phyloP scores from a whole-genome alignment of 805 yeast genomes.

The Candida tibetensis region DNA sequence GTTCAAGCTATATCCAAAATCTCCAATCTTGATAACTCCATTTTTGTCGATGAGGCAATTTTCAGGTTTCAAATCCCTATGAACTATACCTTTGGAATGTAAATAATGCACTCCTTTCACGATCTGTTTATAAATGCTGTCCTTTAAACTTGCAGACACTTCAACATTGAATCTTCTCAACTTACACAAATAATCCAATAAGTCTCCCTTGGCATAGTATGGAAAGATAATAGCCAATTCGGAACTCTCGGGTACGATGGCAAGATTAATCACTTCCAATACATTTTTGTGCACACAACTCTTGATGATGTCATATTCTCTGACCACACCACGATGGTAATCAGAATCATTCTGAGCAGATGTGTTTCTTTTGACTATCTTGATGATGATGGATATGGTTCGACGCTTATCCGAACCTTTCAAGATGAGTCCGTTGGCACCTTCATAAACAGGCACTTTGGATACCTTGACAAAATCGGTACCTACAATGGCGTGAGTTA shows the following conservation, averaged over 20 bases:
- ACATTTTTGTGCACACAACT: slow-evolving; percentile 28
- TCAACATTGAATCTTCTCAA: slow-evolving; percentile 34
- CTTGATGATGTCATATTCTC: slow-evolving; percentile 30
- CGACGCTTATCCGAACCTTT: slow-evolving; percentile 27
- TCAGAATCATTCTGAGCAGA: not conserved
- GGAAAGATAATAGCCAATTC: slow-evolving; percentile 38
- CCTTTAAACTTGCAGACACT: slow-evolving; percentile 36
- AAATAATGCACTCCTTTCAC: slow-evolving; percentile 44
- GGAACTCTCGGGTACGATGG: slow-evolving; percentile 10
- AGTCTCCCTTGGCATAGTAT: slow-evolving; percentile 47
- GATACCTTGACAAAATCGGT: slow-evolving; percentile 22
- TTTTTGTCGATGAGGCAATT: slow-evolving; percentile 45
- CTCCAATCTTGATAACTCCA: slow-evolving; percentile 47
- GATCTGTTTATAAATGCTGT: slow-evolving; percentile 45
- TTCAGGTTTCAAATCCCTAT: slow-evolving; percentile 56
- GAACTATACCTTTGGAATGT: slow-evolving; percentile 43
- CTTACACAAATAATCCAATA: slow-evolving; percentile 40
- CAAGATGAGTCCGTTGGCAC: slow-evolving; percentile 39
- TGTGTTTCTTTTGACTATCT: slow-evolving; percentile 23
- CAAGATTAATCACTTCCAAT: slow-evolving; percentile 26
- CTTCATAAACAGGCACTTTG: slow-evolving; percentile 37
- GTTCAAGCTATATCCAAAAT: slow-evolving; percentile 47
- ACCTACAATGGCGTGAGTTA: not conserved
- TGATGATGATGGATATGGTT: slow-evolving; percentile 25
- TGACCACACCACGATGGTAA: slow-evolving; percentile 16